Conservation (phyloP, 139 green algal species). For the Asterochloris sp. region DNA sequence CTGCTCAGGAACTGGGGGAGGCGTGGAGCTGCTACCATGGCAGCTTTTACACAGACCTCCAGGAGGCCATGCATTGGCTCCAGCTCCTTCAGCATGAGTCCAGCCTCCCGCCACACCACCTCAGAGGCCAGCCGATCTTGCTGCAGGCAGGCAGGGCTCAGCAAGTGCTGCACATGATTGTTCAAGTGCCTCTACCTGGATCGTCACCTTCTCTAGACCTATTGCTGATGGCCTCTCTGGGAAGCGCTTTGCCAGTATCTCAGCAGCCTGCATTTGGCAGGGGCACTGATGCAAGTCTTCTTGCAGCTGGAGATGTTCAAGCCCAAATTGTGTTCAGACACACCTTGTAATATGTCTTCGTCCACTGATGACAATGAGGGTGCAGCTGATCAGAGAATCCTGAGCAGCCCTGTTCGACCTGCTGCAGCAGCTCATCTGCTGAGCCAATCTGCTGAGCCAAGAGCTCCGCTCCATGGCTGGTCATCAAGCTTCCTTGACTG, state of each 20-base stretch:
- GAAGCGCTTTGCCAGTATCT: conserved; percentile 8
- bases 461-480: neutral
- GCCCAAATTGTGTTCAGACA: too few relatives aligned
- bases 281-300: too few relatives aligned
- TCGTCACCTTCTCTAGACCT: neutral
- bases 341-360: neutral
- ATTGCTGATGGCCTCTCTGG: neutral
- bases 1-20: too few relatives aligned
- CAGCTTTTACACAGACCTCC: neutral
- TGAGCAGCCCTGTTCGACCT: neutral
- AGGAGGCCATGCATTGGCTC: conserved; percentile 1
- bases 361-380: neutral
- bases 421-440: neutral
- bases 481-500: too few relatives aligned
- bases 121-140: conserved; percentile 4
- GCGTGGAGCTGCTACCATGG: too few relatives aligned
- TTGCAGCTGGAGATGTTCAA: too few relatives aligned
- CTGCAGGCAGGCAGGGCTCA: neutral
- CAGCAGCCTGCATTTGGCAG: too few relatives aligned
- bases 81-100: neutral
- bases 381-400: neutral
- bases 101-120: neutral
- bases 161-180: neutral
- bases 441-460: neutral
- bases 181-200: too few relatives aligned